A percentile compares a stretch with the other conserved stretches of the same genome.
These are phyloP conservation scores for Torrubiella hemipterigena DNA, from an alignment of 2,329 filamentous ascomycete species.

Conservation along the genomic window DNA sequence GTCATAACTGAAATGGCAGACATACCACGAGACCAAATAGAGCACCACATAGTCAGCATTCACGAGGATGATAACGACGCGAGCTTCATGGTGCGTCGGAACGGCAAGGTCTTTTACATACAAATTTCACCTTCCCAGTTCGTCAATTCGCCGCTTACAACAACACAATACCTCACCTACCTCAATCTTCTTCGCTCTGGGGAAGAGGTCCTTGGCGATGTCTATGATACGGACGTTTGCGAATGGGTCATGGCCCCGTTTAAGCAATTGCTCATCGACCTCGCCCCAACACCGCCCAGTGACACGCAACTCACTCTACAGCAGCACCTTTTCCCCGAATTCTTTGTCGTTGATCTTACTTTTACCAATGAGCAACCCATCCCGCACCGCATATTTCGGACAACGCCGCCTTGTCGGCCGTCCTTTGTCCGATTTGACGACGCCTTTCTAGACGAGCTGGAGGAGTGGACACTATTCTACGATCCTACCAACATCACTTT, in stretches of 20 bases:
- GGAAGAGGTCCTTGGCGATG: constrained; percentile 7
- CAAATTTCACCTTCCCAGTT: constrained; percentile 5
- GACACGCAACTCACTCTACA: constrained; percentile 7
- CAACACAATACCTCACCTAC: constrained; percentile 7
- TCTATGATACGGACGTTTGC: constrained; percentile 10
- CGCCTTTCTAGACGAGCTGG: constrained; percentile 10
- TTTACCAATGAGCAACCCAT: constrained; percentile 7
- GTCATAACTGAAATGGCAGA: too few relatives aligned
- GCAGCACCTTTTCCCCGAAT: constrained; percentile 10
- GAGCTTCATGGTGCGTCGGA: constrained; percentile 9
- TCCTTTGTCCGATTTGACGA: constrained; percentile 9
- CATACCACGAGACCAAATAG: too few relatives aligned
- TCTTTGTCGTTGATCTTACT: constrained; percentile 10
- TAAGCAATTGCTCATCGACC: constrained; percentile 9
- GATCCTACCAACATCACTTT: constrained; percentile 10
- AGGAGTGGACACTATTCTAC: constrained; percentile 12
- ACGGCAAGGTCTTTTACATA: constrained; percentile 11
- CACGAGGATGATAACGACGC: constrained; percentile 1
- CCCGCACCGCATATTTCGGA: not conserved
- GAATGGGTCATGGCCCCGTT: constrained; percentile 11
- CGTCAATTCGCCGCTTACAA: constrained; percentile 8
- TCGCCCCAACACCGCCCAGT: constrained; percentile 8
- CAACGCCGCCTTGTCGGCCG: constrained; percentile 3
- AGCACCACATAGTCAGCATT: constrained; percentile 1
- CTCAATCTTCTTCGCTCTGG: constrained; percentile 9